Evolutionary conservation across 352 stramenopile species (phyloP), one percentile per base, ranked within the genome.

Genomic region (Phytophthora palmivora): DNA sequence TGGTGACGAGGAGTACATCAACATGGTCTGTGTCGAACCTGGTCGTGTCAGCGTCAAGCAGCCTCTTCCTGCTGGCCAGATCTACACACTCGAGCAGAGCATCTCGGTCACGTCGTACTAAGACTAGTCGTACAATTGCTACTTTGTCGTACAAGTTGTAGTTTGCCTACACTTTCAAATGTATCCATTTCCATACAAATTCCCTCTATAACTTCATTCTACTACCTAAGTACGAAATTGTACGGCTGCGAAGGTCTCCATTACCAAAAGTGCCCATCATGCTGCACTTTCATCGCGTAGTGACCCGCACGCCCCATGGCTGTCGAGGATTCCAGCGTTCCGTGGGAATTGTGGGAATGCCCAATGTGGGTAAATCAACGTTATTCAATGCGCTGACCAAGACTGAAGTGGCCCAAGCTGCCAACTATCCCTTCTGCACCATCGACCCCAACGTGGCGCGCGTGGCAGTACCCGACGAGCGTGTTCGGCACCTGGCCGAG

Each of bases 1-100:
- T 82, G 91, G 80, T 32, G 84, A 97, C 57, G 95, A 98, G 39
- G 90, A 98, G 74, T 98, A 98, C 74, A 66, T 90, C 24, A 82
- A 91, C 45, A 98, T 99, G 94, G 83, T 98, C 45, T 98, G 95
- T 74, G 84, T 98, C 38, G 95, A 98, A 68, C 95, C 95, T 7
- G 94, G 95, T 34, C 76, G 85, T 41, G 85, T 94, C 38, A 91
- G 79, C 52, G 67, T 53, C 33, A 71, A 71, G 36, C 62, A 71
- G 43, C 65, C 60, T 44, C 79, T 91, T 39, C 78, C 67, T n/a
- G 59, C 73, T 1, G 77, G 77, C 10, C 62, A 75, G 19, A 70
- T 73, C 26, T 91, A 74, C 67, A 89, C 75, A 41, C 66, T 71
- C 41, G 34, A 71, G 42, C 48, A 67, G 51, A 60, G 34, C 14